Conservation (phyloP, 192 early-diverging fungal species). For the Entophlyctis luteolus region DNA sequence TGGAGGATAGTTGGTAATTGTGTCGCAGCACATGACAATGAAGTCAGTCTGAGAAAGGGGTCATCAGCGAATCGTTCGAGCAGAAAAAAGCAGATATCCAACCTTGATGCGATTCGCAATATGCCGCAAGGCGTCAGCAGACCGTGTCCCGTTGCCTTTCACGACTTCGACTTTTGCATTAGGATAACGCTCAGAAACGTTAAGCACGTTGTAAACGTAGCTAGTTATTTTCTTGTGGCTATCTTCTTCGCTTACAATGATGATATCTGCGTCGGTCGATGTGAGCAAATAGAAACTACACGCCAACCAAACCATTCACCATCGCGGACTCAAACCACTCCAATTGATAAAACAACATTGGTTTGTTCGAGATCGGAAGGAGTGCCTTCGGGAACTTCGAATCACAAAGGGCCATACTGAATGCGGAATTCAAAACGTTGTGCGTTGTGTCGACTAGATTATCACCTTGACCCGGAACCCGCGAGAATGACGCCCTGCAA, state of each 20-base stretch:
- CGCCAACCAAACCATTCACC: slow-evolving; percentile 39
- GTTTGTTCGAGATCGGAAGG: slow-evolving; percentile 89
- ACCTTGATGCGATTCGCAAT: slow-evolving; percentile 83
- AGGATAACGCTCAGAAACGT: slow-evolving; percentile 48
- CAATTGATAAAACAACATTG: slow-evolving; percentile 89
- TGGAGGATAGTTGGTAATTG: slow-evolving; percentile 80
- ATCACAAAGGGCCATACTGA: slow-evolving; percentile 55
- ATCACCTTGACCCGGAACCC: slow-evolving; percentile 19
- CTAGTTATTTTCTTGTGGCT: slow-evolving; percentile 67
- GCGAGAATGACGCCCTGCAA: slow-evolving; percentile 19
- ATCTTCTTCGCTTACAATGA: slow-evolving; percentile 64
- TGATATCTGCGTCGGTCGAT: slow-evolving; percentile 55
- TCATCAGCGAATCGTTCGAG: not conserved
- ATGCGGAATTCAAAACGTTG: not conserved
- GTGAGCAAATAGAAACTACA: not conserved
- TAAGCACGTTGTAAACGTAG: slow-evolving; percentile 53
- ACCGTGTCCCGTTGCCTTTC: slow-evolving; percentile 49
- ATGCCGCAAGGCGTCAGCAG: slow-evolving; percentile 78
- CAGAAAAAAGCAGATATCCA: not conserved
- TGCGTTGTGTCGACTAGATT: too few relatives aligned
- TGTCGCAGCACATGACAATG: slow-evolving; percentile 87
- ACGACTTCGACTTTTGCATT: slow-evolving; percentile 59
- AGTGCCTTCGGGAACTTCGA: slow-evolving; percentile 87
- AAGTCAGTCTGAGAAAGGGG: slow-evolving; percentile 64
- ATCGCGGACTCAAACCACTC: slow-evolving; percentile 90